Evolutionary conservation across 1,284 basidiomycete genomes (phyloP), one percentile per base, ranked within the genome.

Genomic region (Ustilago cynodontis): DNA sequence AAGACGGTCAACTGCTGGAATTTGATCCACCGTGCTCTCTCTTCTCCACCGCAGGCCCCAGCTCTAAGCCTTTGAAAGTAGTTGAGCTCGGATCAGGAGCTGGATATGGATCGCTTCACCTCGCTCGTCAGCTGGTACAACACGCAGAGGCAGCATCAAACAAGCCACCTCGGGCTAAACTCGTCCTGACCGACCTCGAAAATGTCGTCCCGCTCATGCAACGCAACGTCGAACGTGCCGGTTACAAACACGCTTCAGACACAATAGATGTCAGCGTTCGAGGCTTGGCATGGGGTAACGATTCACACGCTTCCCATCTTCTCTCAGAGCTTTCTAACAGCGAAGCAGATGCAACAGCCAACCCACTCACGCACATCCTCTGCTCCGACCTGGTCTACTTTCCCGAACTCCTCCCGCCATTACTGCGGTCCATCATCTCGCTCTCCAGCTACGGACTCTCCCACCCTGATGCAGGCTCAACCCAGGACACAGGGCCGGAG

Each of bases 371-470:
- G 13, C 83, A 85, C 51, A 65, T 86, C 22, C 66, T 86, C 22
- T 84, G 82, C 64, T 84, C 83, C 1, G 84, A 86, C 54, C 71
- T 86, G 2, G 82, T 86, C 53, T 86, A 85, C 71, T 85, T 86
- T 65, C 82, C 83, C 1, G 78, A 85, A 52, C 66, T 86, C 2
- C 70, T 86, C 10, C 68, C 83, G 16, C 82, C 80, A 8, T 65
- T 86, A 5, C 62, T 86, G n/a, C 67, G 79, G 28, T 76, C 82
- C 18, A 68, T 86, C 29, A 65, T 86, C 29, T 47, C 66, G 39
- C 71, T 86, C 14, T 83, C 81, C 1, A 54, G 59, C 4, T 49
- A 59, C 9, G 57, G 31, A 10, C 18, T 39, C 22, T 31, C 51
- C 1, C 3, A n/a, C n/a, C 33, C 22, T 5, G 22, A 24, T 8